phyloP scores from a whole-genome alignment of 73 alveolate genomes.

The Blepharisma stoltei region DNA sequence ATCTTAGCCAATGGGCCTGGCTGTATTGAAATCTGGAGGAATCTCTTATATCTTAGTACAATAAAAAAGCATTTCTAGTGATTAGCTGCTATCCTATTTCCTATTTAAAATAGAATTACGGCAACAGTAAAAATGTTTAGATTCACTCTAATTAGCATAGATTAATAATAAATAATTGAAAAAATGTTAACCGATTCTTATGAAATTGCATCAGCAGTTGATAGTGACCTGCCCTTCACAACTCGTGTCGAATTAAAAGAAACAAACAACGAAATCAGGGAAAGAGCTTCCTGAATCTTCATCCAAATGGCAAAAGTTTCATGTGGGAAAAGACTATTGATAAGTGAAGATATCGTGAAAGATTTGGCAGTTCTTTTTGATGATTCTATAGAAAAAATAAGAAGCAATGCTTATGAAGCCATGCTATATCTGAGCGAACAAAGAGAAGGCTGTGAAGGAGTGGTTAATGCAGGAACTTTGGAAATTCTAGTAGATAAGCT shows the following conservation, averaged over 20 bases:
- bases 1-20: conserved; percentile 1
- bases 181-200: conserved; percentile 12
- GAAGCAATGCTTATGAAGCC: conserved; percentile 57
- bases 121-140: too few relatives aligned
- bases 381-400: conserved; percentile 48
- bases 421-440: conserved; percentile 48
- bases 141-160: too few relatives aligned
- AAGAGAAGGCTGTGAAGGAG: conserved; percentile 49
- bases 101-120: too few relatives aligned
- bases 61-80: too few relatives aligned
- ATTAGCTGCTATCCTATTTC: too few relatives aligned
- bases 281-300: conserved; percentile 10
- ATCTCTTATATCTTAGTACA: too few relatives aligned
- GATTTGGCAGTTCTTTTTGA: conserved; percentile 38
- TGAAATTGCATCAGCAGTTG: conserved; percentile 5
- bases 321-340: not conserved
- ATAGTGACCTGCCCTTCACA: conserved; percentile 3
- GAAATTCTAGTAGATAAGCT: conserved; percentile 63
- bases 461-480: conserved; percentile 45
- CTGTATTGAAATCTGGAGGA: not conserved
- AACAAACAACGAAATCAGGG: not conserved
- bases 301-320: conserved; percentile 19
- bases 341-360: not conserved
- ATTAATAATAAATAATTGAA: not conserved
- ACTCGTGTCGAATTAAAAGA: conserved; percentile 4